Base-by-base conservation (phyloP, 192 early-diverging fungal species). In the Coemansia sp. region DNA sequence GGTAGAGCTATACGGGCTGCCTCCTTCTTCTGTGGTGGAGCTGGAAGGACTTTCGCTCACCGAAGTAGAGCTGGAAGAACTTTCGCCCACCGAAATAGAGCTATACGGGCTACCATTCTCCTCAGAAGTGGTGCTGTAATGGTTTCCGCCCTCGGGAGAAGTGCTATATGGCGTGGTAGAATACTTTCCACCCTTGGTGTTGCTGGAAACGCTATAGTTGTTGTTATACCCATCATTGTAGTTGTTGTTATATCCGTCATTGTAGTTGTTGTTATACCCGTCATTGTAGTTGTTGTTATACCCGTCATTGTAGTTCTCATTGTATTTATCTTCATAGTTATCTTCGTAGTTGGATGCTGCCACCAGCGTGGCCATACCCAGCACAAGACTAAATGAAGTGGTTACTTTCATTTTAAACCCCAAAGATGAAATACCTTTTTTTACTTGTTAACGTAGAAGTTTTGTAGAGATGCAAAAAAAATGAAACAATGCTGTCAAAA, bases 391-490 rank as follows among this genome's bases (percentile, higher is more conserved):
- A n/a, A 18, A 3, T 0, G 36, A 17, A 2, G 41, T 45, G 2
- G 28, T 45, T 18, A 45, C 61, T 22, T 62, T 62, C 61, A 62
- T 62, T 62, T 62, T 28, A 39, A 41, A 20, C 0, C 17, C 20
- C 20, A 22, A 8, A 56, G 22, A 28, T 5, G 18, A 56, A 20
- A 53, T 15, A 53, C 51, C 17, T 53, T 48, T 48, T 28, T 28
- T 28, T 28, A 28, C 22, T 28, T 28, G 22, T 28, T 28, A 28
- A 28, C 22, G 22, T 28, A 28, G 1, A 28, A 1, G 22, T 28
- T 28, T 28, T 1, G 22, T 28, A 28, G 22, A 28, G 22, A 28
- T 28, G 22, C 22, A 28, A 28, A 28, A 28, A 28, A 28, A 28
- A 28, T 8, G 45, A 48, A 48, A 48, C 8, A 48, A 48, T 14